A percentile compares a stretch with the other conserved stretches of the same genome.
phyloP scores from a whole-genome alignment of 441 rosid genomes.

The Flueggea neowawraea region DNA sequence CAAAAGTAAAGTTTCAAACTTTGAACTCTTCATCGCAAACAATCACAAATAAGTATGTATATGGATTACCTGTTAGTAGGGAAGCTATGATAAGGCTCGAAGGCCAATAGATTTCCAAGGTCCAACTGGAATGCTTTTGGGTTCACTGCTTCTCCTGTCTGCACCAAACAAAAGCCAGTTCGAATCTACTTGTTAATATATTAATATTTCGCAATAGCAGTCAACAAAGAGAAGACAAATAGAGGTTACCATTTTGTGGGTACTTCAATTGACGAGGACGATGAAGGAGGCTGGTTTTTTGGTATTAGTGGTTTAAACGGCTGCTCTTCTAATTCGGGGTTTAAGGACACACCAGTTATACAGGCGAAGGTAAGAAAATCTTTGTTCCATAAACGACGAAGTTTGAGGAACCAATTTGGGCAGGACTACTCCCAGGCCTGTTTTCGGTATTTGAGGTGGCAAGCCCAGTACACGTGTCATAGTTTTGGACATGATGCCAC shows the following conservation, averaged over 20 bases:
- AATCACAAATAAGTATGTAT: too few relatives aligned
- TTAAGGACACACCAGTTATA: too few relatives aligned
- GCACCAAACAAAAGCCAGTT: conserved; percentile 6
- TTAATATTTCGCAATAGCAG: too few relatives aligned
- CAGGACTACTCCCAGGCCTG: background rate
- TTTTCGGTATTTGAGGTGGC: too few relatives aligned
- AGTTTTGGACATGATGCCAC: too few relatives aligned
- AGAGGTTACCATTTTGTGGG: background rate
- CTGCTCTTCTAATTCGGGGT: too few relatives aligned
- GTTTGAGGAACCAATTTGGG: too few relatives aligned
- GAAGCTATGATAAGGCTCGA: conserved; percentile 47
- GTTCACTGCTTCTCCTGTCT: conserved; percentile 76
- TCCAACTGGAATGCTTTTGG: conserved; percentile 89
- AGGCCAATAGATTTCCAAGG: conserved; percentile 73
- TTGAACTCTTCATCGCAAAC: background rate
- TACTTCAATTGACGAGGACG: background rate
- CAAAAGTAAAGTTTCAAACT: background rate
- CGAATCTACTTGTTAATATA: too few relatives aligned
- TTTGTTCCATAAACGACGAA: too few relatives aligned
- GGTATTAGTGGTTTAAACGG: background rate
- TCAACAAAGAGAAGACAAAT: background rate
- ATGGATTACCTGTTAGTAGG: conserved; percentile 58
- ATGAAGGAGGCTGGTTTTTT: background rate
- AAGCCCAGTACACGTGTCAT: too few relatives aligned
- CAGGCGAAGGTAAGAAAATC: too few relatives aligned